A percentile compares a stretch with the other conserved stretches of the same genome.
Conservation (phyloP, 179 eudicot species). For the Pouteria campechiana region DNA sequence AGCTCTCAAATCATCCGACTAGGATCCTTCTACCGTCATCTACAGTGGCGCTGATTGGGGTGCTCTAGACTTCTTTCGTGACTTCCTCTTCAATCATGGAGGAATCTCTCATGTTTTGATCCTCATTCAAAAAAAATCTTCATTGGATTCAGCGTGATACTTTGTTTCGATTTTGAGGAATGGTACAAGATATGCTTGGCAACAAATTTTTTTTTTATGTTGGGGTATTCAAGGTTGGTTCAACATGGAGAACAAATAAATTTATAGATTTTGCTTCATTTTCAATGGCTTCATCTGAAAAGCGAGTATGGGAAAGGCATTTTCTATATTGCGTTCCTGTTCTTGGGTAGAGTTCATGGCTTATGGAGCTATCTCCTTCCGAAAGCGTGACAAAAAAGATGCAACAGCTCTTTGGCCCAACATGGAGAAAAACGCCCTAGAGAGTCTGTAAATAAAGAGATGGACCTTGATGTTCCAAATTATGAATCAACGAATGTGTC, state of each 20-base stretch:
- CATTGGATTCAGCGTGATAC: slow-evolving; percentile 51
- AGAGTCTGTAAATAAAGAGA: too few species aligned
- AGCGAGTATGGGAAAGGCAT: slow-evolving; percentile 84
- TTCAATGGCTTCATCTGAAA: slow-evolving; percentile 59
- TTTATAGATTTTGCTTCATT: slow-evolving; percentile 49
- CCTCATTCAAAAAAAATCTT: slow-evolving; percentile 13
- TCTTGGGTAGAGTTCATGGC: slow-evolving; percentile 81
- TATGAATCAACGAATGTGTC: too few species aligned
- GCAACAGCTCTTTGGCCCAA: slow-evolving; percentile 14
- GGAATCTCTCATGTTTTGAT: slow-evolving; percentile 44
- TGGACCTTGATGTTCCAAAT: too few species aligned
- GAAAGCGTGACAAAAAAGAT: slow-evolving; percentile 21
- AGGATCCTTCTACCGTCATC: slow-evolving; percentile 39
- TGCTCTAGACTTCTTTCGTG: slow-evolving; percentile 53
- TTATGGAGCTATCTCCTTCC: slow-evolving; percentile 25
- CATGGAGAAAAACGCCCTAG: slow-evolving; percentile 77
- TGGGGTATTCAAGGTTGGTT: slow-evolving; percentile 47
- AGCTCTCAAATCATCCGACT: too few species aligned
- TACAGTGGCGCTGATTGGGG: slow-evolving; percentile 78
- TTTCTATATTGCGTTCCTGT: slow-evolving; percentile 87
- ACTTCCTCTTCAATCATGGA: slow-evolving; percentile 41
- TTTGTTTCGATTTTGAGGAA: slow-evolving; percentile 73
- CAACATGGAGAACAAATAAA: slow-evolving; percentile 78
- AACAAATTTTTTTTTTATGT: slow-evolving; percentile 42
- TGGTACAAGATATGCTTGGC: slow-evolving; percentile 94